phyloP scores from a whole-genome alignment of 176 grass and related monocot genomes.

The Dendrocalamus sinicus region DNA sequence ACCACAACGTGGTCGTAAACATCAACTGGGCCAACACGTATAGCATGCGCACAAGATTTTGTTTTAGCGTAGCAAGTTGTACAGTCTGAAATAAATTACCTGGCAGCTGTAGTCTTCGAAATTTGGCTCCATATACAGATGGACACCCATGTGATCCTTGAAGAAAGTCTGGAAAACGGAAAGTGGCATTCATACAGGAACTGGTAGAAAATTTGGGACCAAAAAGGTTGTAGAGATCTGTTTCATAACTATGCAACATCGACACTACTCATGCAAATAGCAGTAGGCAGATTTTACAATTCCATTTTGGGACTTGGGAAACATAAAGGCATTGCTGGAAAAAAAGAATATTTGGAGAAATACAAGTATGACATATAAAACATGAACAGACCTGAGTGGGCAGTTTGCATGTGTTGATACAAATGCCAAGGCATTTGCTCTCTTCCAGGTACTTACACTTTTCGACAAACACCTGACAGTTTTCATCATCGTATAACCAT shows the following conservation, averaged over 20 bases:
- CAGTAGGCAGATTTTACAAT: neutral
- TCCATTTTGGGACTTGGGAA: neutral
- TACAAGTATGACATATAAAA: neutral
- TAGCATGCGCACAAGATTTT: neutral
- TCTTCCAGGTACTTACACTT: conserved; percentile 92
- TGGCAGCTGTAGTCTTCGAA: conserved; percentile 89
- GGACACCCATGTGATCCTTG: conserved; percentile 85
- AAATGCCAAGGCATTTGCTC: conserved; percentile 90
- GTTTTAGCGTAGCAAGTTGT: neutral
- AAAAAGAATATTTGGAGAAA: conserved; percentile 25
- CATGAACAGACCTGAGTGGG: conserved; percentile 74
- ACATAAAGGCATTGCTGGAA: neutral
- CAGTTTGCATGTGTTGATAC: conserved; percentile 91
- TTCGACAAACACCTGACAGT: conserved; percentile 71
- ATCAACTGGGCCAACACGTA: too few species aligned
- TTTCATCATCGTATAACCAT: neutral
- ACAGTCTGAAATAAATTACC: conserved; percentile 41
- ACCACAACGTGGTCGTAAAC: too few species aligned
- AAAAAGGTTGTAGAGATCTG: neutral
- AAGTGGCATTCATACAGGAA: neutral
- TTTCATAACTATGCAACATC: neutral
- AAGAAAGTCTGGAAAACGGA: conserved; percentile 72
- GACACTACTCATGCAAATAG: neutral
- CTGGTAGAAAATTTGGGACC: neutral
- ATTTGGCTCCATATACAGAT: conserved; percentile 92